Base-by-base conservation (phyloP, 2,329 filamentous ascomycete species). In the Cryphonectria naterciae region DNA sequence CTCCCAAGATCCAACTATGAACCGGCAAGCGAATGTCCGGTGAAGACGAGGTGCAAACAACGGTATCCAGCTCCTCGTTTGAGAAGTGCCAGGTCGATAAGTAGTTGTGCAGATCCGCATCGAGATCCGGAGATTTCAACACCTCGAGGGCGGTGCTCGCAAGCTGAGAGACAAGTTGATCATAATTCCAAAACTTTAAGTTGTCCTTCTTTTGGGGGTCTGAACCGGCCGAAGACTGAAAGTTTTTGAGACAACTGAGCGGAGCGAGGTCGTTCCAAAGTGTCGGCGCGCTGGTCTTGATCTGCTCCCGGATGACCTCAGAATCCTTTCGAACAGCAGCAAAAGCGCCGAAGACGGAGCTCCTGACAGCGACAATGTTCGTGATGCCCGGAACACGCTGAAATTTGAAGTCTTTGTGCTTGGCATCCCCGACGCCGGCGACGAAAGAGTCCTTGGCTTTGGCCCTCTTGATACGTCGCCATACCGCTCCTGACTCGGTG, bases 331-430 rank as follows among this genome's bases (percentile, higher is more conserved):
- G 90, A 62, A 97, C 88, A 3, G 94, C 94, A 46, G 94, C 93
- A 83, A 95, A 98, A 0, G 95, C 93, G 5, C 96, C 96, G 80
- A 93, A 97, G 0, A 92, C 89, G 46, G 96, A 98, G 75, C 94
- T 95, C 74, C 94, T 88, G 10, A 98, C 95, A 4, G 91, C 91
- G 43, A 92, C 87, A 19, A 97, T 93, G 49, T 94, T 91, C 1
- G 94, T 97, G 69, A 99, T 88, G 58, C 93, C 94, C 0, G 96
- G 92, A 11, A 99, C 90, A 70, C 96, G 91, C 76, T 95, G 91
- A 75, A 98, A 99, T 79, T 99, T 99, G 84, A 97, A 97, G 77
- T 97, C 94, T 75, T 97, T 97, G 17, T 89, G 87, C 76, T 89
- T 92, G 46, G 86, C 84, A 32, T 90, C 89, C 1, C 82, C 80